Conservation (phyloP, 345 rosid species). For the Physaria fendleri region DNA sequence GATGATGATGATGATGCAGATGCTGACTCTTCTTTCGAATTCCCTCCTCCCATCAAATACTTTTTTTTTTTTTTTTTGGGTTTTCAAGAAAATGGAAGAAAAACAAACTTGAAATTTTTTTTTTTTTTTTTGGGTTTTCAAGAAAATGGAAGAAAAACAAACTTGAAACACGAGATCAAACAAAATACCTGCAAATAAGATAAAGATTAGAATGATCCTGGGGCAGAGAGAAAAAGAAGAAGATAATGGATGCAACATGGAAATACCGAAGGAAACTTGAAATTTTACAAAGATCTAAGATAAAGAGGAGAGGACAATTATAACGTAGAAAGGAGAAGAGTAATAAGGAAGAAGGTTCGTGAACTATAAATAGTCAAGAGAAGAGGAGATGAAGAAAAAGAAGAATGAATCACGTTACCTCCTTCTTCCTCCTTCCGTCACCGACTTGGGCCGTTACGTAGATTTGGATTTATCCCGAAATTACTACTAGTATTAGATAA, state of each 20-base stretch:
- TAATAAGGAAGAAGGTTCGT: no score
- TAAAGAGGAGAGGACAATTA: no score
- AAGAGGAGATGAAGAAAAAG: background rate
- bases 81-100: background rate
- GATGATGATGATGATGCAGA: slow-evolving; percentile 45
- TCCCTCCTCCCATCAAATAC: slow-evolving; percentile 57
- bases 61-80: no score
- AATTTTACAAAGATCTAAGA: no score
- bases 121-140: no score
- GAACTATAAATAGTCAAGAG: no score
- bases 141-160: no score
- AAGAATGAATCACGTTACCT: slow-evolving; percentile 26
- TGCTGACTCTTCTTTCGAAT: slow-evolving; percentile 47
- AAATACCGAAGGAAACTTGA: no score
- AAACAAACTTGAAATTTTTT: slow-evolving; percentile 6
- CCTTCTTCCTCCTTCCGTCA: no score
- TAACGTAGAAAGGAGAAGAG: no score
- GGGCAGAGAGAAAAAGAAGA: background rate
- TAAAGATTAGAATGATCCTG: slow-evolving; percentile 13
- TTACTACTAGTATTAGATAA: no score
- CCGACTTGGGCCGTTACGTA: slow-evolving; percentile 15
- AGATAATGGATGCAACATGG: background rate
- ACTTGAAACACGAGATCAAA: background rate
- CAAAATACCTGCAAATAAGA: slow-evolving; percentile 4
- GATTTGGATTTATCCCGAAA: background rate